Percentiles rank a stretch among this genome's conserved stretches.
Evolutionary conservation across 352 stramenopile species (phyloP).

Genomic region (Globisporangium orthogonon): DNA sequence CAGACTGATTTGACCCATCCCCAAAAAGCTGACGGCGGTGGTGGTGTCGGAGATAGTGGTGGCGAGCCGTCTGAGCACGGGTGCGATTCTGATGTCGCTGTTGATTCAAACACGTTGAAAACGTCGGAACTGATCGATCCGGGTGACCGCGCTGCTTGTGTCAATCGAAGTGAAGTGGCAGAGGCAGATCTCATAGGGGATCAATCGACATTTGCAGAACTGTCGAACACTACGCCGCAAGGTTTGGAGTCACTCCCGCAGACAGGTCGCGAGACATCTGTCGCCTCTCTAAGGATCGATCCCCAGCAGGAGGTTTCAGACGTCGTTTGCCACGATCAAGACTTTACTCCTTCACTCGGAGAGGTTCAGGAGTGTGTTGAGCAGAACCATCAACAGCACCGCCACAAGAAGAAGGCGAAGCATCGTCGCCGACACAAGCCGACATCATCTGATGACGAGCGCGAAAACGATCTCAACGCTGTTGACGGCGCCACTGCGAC

Average conservation of each 20-base stretch:
- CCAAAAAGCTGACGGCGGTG: background rate
- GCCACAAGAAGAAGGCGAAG: constrained; percentile 8
- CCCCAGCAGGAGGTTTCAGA: background rate
- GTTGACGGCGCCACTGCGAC: background rate
- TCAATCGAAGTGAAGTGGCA: background rate
- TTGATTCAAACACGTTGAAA: background rate
- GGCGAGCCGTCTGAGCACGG: background rate
- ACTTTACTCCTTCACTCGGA: no score
- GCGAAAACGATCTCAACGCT: background rate
- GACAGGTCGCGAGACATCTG: background rate
- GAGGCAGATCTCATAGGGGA: background rate
- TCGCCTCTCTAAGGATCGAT: background rate
- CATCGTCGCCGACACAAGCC: background rate
- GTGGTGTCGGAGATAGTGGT: background rate
- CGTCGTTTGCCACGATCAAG: background rate
- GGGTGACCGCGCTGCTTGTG: background rate
- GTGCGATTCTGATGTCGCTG: background rate
- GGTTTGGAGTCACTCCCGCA: background rate
- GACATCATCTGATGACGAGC: background rate
- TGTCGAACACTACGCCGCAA: background rate
- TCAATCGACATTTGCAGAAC: background rate
- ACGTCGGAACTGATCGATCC: background rate
- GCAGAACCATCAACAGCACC: constrained; percentile 1
- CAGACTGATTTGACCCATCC: no score
- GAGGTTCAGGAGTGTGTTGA: background rate